Evolutionary conservation across 2,329 filamentous ascomycete species (phyloP), one percentile per base, ranked within the genome.

Genomic region (Alternaria dauci): DNA sequence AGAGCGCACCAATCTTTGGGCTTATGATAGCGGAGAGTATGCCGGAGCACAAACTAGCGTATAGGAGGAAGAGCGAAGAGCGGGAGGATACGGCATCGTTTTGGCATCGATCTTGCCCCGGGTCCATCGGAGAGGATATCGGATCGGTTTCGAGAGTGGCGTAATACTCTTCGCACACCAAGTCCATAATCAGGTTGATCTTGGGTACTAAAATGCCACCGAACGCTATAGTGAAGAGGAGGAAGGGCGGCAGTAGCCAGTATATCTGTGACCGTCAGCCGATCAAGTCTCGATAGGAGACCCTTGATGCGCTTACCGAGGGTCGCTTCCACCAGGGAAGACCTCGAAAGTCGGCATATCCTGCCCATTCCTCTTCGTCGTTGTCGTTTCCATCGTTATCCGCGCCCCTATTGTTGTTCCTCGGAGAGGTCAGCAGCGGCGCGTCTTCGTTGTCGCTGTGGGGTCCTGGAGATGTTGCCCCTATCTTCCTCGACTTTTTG

Each of bases 131-230:
- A 1, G 70, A 67, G 16, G 70, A 73, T 25, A 75, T 86, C 81
- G 69, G 74, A 48, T 73, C 71, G 58, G 53, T 61, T 23, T 55
- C 59, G 0, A 63, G 43, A 9, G 96, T 90, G 25, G 89, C 85
- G 67, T 95, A 90, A 78, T 97, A 96, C 62, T 91, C 86, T 63
- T 88, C 87, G 78, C 95, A 99, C 53, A 98, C 87, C 28, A 99
- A 84, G 59, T 89, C 86, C 62, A 96, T 84, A 63, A 96, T 92
- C 79, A 97, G 81, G 73, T 97, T 96, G 63, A 97, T 84, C 76
- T 91, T 95, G 9, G 94, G 94, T 8, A 97, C 92, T 8, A 95
- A 83, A 7, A 92, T 87, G 58, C 92, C 93, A 32, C 94, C 95
- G 77, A 95, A 94, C 0, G 94, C 93, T 55, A 96, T 82, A 0